Base-by-base conservation (phyloP, 768 basidiomycete genomes). In the Gymnopilus junonius region DNA sequence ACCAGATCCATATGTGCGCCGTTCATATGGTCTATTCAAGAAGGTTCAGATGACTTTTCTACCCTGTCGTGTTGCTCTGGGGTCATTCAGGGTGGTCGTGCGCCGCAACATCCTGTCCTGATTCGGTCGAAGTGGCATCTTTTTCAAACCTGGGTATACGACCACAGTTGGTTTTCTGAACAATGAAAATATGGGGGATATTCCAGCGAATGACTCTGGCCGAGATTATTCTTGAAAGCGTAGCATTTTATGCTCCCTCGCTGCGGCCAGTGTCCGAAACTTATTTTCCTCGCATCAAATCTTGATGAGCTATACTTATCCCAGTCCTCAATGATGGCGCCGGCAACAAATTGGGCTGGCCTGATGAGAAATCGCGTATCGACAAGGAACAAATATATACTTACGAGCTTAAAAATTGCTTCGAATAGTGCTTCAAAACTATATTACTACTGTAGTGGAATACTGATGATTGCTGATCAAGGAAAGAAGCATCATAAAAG, bases 41-140 rank as follows among this genome's bases (percentile, higher is more conserved):
- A 51, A 25, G 35, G 43, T 64, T 64, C 58, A 55, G 40, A 55
- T 32, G 31, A 31, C 23, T 54, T 27, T 25, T 55, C 53, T 27
- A 59, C 63, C 63, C 63, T 64, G 57, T 39, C 42, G n/a, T 17
- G 31, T 51, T n/a, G 31, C 48, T 31, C 29, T 15, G 12, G 15
- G n/a, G n/a, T 51, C 23, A 51, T 51, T 51, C 27, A 51, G 48
- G 48, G 48, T 51, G 48, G 23, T 51, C 48, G 48, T 51, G 48
- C 48, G 48, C 48, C 48, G 48, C 48, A 51, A 51, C 29, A 51
- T 8, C 7, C 48, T 32, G 29, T 5, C 48, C 48, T 7, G 8
- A 29, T 32, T 51, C 29, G 48, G 29, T 51, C 27, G 17, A 32
- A 51, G 48, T 29, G 45, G 15, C 8, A 15, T 8, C 40, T 42